Conservation (phyloP, 2,329 filamentous ascomycete species). For the Tolypocladium tundrense region DNA sequence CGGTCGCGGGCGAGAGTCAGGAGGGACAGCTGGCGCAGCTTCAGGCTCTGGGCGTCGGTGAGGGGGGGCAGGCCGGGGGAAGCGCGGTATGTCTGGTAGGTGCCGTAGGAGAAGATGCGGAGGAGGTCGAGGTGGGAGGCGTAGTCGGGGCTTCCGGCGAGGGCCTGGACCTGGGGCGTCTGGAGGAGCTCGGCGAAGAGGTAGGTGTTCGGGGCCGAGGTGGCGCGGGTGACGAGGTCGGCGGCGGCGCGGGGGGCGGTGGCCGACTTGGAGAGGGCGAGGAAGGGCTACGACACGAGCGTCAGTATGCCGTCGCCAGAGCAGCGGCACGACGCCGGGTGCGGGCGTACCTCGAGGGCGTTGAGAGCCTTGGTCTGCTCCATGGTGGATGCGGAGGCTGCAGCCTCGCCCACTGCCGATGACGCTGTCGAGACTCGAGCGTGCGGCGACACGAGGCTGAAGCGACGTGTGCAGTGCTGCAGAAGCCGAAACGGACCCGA, state of each 20-base stretch:
- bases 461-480: neutral
- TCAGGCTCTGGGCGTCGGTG: constrained; percentile 61
- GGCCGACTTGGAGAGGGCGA: constrained; percentile 78
- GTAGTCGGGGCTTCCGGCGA: constrained; percentile 52
- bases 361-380: constrained; percentile 62
- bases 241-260: constrained; percentile 74
- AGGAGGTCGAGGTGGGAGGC: constrained; percentile 58
- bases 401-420: neutral
- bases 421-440: neutral
- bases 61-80: constrained; percentile 56
- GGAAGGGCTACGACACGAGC: constrained; percentile 60
- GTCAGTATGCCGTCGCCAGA: neutral
- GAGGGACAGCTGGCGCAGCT: constrained; percentile 85
- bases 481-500: neutral
- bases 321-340: constrained; percentile 9
- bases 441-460: neutral
- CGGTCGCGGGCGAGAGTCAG: constrained; percentile 66
- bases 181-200: constrained; percentile 91
- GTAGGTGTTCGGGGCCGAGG: constrained; percentile 80
- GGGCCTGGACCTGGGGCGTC: constrained; percentile 65
- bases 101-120: constrained; percentile 86
- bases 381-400: constrained; percentile 36
- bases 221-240: constrained; percentile 80
- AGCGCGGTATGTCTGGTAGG: constrained; percentile 61
- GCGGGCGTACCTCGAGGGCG: constrained; percentile 45